A percentile compares a stretch with the other conserved stretches of the same genome.
Evolutionary conservation across 192 early-diverging fungal genomes (phyloP).

Genomic region (Coemansia aciculifera): DNA sequence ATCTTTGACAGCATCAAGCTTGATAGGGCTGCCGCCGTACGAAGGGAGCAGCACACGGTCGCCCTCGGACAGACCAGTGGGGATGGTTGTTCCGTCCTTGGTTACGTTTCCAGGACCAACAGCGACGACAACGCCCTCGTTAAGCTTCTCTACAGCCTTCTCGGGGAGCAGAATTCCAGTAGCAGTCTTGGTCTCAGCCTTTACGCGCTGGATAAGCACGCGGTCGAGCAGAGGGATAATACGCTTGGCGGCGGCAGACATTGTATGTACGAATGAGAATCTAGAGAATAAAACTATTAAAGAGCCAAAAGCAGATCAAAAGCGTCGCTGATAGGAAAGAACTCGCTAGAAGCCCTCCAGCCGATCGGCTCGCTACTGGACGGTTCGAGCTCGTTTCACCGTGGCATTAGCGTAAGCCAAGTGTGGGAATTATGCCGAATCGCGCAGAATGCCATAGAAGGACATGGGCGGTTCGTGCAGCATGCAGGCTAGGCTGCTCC

Average conservation of each 20-base stretch:
- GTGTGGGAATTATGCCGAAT: constrained; percentile 22
- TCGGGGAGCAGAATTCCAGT: constrained; percentile 96
- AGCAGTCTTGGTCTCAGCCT: constrained; percentile 87
- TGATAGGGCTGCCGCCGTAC: constrained; percentile 93
- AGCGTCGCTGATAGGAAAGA: constrained; percentile 1
- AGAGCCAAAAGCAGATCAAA: background rate
- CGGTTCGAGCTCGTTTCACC: background rate
- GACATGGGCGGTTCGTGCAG: background rate
- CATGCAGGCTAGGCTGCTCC: background rate
- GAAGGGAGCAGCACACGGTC: constrained; percentile 95
- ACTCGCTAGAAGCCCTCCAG: background rate
- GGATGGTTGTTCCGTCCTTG: constrained; percentile 81
- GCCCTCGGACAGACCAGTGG: constrained; percentile 81
- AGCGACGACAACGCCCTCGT: constrained; percentile 94
- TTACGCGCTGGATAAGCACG: constrained; percentile 95
- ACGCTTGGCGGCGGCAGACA: constrained; percentile 61
- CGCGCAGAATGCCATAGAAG: constrained; percentile 15
- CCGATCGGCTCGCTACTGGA: constrained; percentile 5
- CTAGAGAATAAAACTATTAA: background rate
- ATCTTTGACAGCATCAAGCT: constrained; percentile 67
- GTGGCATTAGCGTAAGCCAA: constrained; percentile 28
- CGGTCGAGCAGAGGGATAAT: constrained; percentile 98
- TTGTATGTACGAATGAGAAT: constrained; percentile 1
- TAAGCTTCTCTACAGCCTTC: constrained; percentile 95
- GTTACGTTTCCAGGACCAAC: constrained; percentile 87